phyloP scores from a whole-genome alignment of 2,329 filamentous ascomycete species.

The Coleophoma cylindrospora region DNA sequence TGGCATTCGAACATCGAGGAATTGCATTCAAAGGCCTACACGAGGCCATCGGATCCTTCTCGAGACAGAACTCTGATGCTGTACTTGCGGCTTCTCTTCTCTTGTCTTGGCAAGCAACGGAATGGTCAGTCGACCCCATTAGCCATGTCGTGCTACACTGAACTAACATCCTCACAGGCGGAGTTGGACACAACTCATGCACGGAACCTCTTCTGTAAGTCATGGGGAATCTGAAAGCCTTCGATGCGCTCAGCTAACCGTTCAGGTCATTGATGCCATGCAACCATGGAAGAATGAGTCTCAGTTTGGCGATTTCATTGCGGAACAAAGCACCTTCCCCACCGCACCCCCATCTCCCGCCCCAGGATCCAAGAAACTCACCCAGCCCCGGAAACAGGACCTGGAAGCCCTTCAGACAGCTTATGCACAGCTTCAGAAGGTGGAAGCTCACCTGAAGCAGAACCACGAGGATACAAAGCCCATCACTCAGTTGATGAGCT shows the following conservation, averaged over 20 bases:
- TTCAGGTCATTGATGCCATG: slow-evolving; percentile 83
- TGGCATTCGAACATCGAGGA: slow-evolving; percentile 85
- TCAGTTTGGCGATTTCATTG: slow-evolving; percentile 76
- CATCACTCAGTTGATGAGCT: slow-evolving; percentile 64
- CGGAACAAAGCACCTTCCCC: slow-evolving; percentile 70
- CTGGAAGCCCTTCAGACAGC: slow-evolving; percentile 62
- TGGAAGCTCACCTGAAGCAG: slow-evolving; percentile 64
- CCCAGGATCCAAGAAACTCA: slow-evolving; percentile 52
- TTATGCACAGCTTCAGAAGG: slow-evolving; percentile 60
- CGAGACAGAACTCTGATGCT: slow-evolving; percentile 80
- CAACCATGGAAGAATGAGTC: slow-evolving; percentile 88
- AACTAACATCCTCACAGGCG: slow-evolving; percentile 56
- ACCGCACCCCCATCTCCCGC: slow-evolving; percentile 59
- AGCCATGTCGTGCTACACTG: slow-evolving; percentile 4
- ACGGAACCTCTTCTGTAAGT: slow-evolving; percentile 82
- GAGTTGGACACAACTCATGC: slow-evolving; percentile 89
- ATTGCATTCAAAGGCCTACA: slow-evolving; percentile 83
- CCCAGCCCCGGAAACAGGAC: slow-evolving; percentile 64
- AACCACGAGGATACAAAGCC: slow-evolving; percentile 65
- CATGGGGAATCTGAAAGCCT: slow-evolving; percentile 2
- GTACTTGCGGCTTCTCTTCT: slow-evolving; percentile 87
- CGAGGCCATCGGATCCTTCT: slow-evolving; percentile 81
- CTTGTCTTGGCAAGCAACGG: slow-evolving; percentile 91
- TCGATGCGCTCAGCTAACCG: slow-evolving; percentile 20
- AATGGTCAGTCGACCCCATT: slow-evolving; percentile 65